Base-by-base conservation (phyloP, 164 flowering plant species). In the Aristolochia contorta region DNA sequence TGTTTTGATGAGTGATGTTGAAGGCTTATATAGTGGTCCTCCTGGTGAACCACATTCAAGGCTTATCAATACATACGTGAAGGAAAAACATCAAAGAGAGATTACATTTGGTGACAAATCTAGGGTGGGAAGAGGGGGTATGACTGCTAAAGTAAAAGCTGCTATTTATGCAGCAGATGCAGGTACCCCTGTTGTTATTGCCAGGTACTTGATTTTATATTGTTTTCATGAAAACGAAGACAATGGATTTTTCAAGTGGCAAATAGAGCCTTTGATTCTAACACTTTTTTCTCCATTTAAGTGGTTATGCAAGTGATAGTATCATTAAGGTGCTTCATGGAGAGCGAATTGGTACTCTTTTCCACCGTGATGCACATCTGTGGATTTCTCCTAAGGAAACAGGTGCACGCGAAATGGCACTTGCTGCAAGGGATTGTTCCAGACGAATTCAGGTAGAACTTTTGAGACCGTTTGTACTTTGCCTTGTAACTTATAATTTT, bases 61-160 rank as follows among this genome's bases (percentile, higher is more conserved):
- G 82, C 73, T 94, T 41, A 87, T 94, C 52, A 82, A 82, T 61
- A 94, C 97, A 58, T 94, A 86, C 62, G 19, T 85, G 47, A 84
- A 77, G 72, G 93, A 89, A 63, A 79, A 64, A 63, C 97, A 88
- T 73, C 89, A 83, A 25, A 72, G 78, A 63, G 74, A 67, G 66
- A 87, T 94, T 48, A 89, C 96, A 45, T 94, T 94, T 78, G 99
- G 99, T 25, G 97, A 89, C 73, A 94, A 94, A 71, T 94, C 99
- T 8, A 80, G 96, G 69, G 76, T 94, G 58, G 99, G 99, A 71
- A 82, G 90, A 81, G 99, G 99, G 15, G 99, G 99, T 18, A 91
- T 94, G 99, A 83, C 86, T 58, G 95, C 96, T 37, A 94, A 94
- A 80, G 99, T 94, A n/a, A 94, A 88, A 74, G 96, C 99, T 75